Conservation (phyloP, 805 yeast species). For the Vanderwaltozyma tropicalis region DNA sequence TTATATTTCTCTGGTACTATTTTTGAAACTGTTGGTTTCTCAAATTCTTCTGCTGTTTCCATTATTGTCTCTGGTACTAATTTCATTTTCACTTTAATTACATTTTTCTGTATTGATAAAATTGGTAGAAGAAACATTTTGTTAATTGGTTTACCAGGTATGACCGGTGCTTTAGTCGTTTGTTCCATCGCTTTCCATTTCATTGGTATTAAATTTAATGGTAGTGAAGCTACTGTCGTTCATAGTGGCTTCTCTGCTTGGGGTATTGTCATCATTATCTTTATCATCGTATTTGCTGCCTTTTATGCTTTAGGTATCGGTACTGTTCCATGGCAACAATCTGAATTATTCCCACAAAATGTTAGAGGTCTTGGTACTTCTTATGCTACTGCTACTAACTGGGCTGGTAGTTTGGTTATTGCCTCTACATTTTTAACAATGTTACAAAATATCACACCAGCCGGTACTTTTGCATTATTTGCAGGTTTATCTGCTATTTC, state of each 20-base stretch:
- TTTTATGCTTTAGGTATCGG: constrained; percentile 92
- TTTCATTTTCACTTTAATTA: constrained; percentile 76
- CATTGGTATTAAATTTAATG: constrained; percentile 50
- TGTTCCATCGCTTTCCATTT: constrained; percentile 90
- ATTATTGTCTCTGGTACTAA: constrained; percentile 90
- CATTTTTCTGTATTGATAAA: constrained; percentile 75
- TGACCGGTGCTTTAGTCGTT: constrained; percentile 64
- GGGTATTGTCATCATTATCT: constrained; percentile 79
- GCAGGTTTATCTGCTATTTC: constrained; percentile 73
- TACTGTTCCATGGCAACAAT: constrained; percentile 97
- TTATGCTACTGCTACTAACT: constrained; percentile 83
- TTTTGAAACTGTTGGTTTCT: constrained; percentile 82
- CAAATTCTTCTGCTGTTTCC: constrained; percentile 88
- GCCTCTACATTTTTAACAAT: constrained; percentile 89
- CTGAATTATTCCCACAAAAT: constrained; percentile 86
- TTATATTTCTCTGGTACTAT: constrained; percentile 93
- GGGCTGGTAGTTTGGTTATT: constrained; percentile 90
- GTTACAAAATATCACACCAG: constrained; percentile 86
- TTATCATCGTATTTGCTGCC: constrained; percentile 82
- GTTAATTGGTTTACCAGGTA: constrained; percentile 72
- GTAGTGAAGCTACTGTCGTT: constrained; percentile 34
- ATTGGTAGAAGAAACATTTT: constrained; percentile 83
- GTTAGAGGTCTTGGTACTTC: constrained; percentile 91
- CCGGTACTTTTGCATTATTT: constrained; percentile 87
- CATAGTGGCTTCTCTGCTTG: constrained; percentile 54